Percentiles rank a stretch among this genome's conserved stretches.
Conservation (phyloP, 257 asterid species). For the Scutellaria baicalensis region DNA sequence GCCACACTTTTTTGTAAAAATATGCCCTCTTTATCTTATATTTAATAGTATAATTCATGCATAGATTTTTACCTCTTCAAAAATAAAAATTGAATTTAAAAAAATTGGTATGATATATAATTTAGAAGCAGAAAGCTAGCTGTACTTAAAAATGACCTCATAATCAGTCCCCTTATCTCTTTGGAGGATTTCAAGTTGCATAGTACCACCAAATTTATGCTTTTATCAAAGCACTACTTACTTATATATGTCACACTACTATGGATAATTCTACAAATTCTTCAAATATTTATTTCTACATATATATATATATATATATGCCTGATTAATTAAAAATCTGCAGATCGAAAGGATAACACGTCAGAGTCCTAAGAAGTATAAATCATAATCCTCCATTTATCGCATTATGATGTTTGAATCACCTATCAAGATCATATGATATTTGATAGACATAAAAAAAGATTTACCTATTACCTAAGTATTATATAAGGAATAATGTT, state of each 20-base stretch:
- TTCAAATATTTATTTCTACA: no score
- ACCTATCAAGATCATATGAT: no score
- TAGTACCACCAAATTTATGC: conserved; percentile 27
- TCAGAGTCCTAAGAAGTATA: not conserved
- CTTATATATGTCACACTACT: not conserved
- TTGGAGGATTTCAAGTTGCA: conserved; percentile 4
- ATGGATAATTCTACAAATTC: conserved; percentile 6
- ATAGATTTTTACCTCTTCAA: no score
- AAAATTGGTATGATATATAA: not conserved
- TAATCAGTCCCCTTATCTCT: conserved; percentile 11
- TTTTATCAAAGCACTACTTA: conserved; percentile 14
- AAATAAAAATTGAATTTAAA: no score
- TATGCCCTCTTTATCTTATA: no score
- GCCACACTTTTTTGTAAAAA: no score
- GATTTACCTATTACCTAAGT: no score
- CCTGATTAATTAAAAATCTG: not conserved
- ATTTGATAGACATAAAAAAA: no score
- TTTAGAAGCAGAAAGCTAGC: not conserved
- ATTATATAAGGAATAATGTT: no score
- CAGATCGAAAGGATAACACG: conserved; percentile 7
- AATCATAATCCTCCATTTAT: no score
- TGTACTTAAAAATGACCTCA: not conserved
- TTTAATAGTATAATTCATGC: no score
- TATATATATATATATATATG: not conserved
- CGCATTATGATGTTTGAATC: no score